These are phyloP conservation scores for Helianthus tuberosus DNA, from an alignment of 129 eudicot genomes.

Conservation along the genomic window DNA sequence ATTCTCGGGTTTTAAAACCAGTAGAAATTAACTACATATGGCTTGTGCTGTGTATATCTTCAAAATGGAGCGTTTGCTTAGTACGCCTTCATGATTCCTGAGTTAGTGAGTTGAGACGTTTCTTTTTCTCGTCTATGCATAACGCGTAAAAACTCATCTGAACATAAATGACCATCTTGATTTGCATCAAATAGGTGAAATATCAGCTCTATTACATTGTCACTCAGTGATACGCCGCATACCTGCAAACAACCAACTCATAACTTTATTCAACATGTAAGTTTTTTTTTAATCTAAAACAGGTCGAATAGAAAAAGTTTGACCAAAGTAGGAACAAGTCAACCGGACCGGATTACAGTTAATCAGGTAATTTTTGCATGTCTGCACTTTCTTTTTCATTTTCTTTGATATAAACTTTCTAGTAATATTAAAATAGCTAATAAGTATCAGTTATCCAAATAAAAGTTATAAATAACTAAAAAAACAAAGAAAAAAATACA, in stretches of 20 bases:
- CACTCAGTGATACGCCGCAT: slow-evolving; percentile 66
- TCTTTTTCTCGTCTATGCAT: slow-evolving; percentile 71
- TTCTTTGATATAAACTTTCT: too few species aligned
- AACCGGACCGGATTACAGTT: too few species aligned
- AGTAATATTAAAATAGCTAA: too few species aligned
- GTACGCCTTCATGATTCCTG: slow-evolving; percentile 48
- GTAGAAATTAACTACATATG: slow-evolving; percentile 4
- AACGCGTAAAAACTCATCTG: slow-evolving; percentile 71
- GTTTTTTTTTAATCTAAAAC: too few species aligned
- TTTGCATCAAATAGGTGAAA: slow-evolving; percentile 76
- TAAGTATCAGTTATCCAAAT: too few species aligned
- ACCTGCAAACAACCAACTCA: slow-evolving; percentile 48
- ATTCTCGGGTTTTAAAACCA: background rate
- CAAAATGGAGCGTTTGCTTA: slow-evolving; percentile 20
- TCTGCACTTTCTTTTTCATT: too few species aligned
- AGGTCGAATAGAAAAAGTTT: too few species aligned
- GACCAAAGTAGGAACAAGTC: too few species aligned
- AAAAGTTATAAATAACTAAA: too few species aligned
- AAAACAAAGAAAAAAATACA: background rate
- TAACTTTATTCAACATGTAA: background rate
- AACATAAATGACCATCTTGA: slow-evolving; percentile 64
- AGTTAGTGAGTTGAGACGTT: slow-evolving; percentile 53
- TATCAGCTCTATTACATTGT: slow-evolving; percentile 59
- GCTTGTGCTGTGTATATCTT: slow-evolving; percentile 7
- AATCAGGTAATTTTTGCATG: too few species aligned